Conservation (phyloP, 2,329 filamentous ascomycete species). For the Talaromyces marneffei region DNA sequence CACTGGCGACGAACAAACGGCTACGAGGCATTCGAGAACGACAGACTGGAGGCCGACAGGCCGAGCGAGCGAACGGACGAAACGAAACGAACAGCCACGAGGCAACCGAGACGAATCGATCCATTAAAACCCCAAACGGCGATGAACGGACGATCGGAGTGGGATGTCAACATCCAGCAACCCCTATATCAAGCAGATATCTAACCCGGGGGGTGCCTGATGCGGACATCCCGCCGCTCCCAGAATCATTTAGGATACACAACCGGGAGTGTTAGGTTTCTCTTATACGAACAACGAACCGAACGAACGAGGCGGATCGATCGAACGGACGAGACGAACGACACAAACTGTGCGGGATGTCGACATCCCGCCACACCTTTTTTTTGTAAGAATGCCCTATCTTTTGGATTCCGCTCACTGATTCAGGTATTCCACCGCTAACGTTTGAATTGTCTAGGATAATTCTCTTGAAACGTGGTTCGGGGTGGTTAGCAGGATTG, state of each 20-base stretch:
- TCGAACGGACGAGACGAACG: background rate
- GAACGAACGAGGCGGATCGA: background rate
- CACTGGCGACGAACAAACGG: background rate
- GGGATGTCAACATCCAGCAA: background rate
- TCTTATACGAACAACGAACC: background rate
- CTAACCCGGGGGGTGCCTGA: too few species aligned
- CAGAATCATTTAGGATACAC: background rate
- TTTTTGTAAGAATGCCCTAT: background rate
- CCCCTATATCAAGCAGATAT: too few species aligned
- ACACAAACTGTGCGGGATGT: background rate
- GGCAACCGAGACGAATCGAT: background rate
- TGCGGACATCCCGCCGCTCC: background rate
- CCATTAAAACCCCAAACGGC: too few species aligned
- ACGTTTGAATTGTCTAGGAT: background rate
- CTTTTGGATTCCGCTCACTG: background rate
- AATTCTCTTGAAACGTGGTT: background rate
- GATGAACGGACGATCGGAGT: too few species aligned
- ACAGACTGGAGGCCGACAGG: background rate
- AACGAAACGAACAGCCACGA: background rate
- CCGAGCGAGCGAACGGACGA: background rate
- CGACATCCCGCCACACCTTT: background rate
- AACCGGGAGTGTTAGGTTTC: background rate
- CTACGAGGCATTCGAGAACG: background rate
- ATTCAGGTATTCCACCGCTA: conserved; percentile 9
- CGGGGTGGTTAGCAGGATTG: background rate